Evolutionary conservation across 257 asterid species (phyloP).

Genomic region (Agastache rugosa): DNA sequence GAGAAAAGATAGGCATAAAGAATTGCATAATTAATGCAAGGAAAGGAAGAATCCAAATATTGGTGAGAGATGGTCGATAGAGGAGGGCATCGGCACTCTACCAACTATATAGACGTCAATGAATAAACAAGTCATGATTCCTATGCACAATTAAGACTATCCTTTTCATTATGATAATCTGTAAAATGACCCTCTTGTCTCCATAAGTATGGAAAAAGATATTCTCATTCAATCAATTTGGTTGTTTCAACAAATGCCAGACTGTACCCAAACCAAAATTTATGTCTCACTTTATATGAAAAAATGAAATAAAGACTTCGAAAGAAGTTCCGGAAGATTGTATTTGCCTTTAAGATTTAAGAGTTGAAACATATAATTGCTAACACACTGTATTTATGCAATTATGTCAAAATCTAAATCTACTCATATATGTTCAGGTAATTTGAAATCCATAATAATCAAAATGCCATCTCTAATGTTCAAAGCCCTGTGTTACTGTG

Average conservation of each 20-base stretch:
- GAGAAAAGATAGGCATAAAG: not conserved
- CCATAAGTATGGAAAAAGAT: constrained; percentile 22
- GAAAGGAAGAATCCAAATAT: constrained; percentile 30
- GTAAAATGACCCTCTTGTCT: constrained; percentile 18
- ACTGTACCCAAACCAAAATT: constrained; percentile 16
- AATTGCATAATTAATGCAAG: constrained; percentile 21
- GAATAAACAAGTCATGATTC: constrained; percentile 14
- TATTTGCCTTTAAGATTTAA: not conserved
- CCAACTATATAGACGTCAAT: constrained; percentile 31
- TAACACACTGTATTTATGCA: not conserved
- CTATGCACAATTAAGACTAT: constrained; percentile 27
- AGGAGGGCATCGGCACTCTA: constrained; percentile 31
- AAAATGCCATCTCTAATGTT: not conserved
- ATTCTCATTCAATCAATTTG: constrained; percentile 25
- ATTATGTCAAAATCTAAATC: not conserved
- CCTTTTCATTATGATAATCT: constrained; percentile 28
- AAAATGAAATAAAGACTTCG: constrained; percentile 15
- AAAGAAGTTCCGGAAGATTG: constrained; percentile 4
- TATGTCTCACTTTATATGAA: constrained; percentile 17
- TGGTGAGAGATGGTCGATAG: constrained; percentile 21
- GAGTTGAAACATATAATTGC: not conserved
- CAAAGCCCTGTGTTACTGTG: not conserved
- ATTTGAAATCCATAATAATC: not conserved
- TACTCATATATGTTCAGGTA: not conserved
- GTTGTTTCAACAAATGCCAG: constrained; percentile 36